phyloP scores from a whole-genome alignment of 352 stramenopile genomes.

The Globisporangium ultimum region DNA sequence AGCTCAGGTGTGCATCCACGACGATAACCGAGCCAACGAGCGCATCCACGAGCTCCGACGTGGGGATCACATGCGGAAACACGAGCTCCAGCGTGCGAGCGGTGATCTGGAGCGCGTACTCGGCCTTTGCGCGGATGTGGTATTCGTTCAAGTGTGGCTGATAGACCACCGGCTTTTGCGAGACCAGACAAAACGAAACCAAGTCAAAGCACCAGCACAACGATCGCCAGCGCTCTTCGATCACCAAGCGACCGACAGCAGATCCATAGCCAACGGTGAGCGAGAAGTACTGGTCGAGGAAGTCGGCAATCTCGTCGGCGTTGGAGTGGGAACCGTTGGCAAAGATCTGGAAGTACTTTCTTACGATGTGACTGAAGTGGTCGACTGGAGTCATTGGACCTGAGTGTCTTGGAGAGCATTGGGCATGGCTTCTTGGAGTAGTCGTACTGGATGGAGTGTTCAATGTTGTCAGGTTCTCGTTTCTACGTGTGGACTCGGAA shows the following conservation, averaged over 20 bases:
- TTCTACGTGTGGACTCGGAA: not conserved
- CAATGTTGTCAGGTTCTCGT: too few relatives aligned
- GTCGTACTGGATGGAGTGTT: too few relatives aligned
- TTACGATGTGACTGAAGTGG: slow-evolving; percentile 11
- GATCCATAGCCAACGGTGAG: slow-evolving; percentile 8
- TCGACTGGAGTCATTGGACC: slow-evolving; percentile 12
- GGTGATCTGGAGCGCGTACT: slow-evolving; percentile 16
- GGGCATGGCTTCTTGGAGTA: too few relatives aligned
- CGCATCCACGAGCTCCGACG: not conserved
- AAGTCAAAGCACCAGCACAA: slow-evolving; percentile 18
- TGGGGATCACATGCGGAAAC: slow-evolving; percentile 8
- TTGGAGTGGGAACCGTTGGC: slow-evolving; percentile 4
- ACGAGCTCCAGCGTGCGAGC: slow-evolving; percentile 14
- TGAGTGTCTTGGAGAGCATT: not conserved
- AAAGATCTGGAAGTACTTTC: slow-evolving; percentile 12
- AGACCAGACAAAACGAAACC: slow-evolving; percentile 8
- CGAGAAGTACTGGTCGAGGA: slow-evolving; percentile 10
- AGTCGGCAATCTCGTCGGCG: not conserved
- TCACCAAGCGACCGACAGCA: slow-evolving; percentile 4
- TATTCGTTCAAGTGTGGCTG: slow-evolving; percentile 12
- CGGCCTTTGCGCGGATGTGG: slow-evolving; percentile 4
- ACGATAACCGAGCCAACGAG: slow-evolving; percentile 8
- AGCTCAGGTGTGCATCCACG: slow-evolving; percentile 13
- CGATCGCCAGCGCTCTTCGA: slow-evolving; percentile 17
- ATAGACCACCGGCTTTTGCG: not conserved